Conservation (phyloP, 257 asterid species). For the Vinca minor region DNA sequence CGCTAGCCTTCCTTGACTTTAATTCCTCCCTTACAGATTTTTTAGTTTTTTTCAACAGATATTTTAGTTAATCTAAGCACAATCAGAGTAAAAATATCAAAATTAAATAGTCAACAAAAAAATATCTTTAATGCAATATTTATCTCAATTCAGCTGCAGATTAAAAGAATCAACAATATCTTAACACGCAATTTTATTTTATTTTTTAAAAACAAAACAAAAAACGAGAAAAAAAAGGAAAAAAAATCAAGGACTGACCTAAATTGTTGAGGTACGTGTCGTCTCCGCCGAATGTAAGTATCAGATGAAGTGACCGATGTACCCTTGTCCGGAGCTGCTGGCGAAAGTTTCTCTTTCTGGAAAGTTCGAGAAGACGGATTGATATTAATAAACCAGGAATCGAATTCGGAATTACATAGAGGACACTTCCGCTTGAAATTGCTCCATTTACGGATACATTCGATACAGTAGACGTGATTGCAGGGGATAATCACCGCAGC, state of each 20-base stretch:
- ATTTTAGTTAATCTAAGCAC: no score
- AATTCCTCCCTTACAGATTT: no score
- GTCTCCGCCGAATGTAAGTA: conserved; percentile 7
- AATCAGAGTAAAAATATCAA: no score
- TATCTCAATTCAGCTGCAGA: no score
- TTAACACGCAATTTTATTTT: no score
- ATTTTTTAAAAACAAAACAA: no score
- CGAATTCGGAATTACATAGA: conserved; percentile 36
- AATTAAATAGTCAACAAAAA: no score
- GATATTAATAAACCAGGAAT: conserved; percentile 28
- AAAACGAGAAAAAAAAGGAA: neutral
- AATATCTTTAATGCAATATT: no score
- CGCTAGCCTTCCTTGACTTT: no score
- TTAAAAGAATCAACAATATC: no score
- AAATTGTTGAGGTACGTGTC: conserved; percentile 9
- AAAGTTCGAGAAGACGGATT: conserved; percentile 16
- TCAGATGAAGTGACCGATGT: conserved; percentile 5
- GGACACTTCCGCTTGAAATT: conserved; percentile 45
- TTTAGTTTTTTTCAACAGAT: no score
- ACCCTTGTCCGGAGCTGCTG: conserved; percentile 1
- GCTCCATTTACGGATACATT: conserved; percentile 55
- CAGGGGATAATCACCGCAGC: conserved; percentile 38
- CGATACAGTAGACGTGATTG: conserved; percentile 42
- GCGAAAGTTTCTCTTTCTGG: conserved; percentile 20
- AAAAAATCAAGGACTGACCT: no score